Base-by-base conservation (phyloP, 202 grass and related monocot species). In the Thinopyrum obtusiflorum region DNA sequence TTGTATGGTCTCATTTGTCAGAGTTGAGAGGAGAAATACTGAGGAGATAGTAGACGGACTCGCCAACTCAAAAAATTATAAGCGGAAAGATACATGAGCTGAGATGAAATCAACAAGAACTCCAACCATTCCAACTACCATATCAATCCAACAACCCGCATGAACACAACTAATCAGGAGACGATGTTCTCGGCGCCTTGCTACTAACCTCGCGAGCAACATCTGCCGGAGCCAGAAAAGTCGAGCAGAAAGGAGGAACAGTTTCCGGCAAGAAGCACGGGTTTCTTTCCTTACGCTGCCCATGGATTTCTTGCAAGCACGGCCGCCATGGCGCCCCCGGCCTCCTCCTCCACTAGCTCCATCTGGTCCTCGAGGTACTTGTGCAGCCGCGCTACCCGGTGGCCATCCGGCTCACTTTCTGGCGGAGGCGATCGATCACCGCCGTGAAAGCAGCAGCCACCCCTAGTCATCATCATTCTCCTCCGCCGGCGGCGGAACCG, bases 361-460 rank as follows among this genome's bases (percentile, higher is more conserved):
- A 88, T 63, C 89, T 91, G 89, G 64, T 91, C 89, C 70, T 88
- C 67, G 44, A 90, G 79, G 78, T 93, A 89, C 73, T 90, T 82
- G 37, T 80, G 73, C 79, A 93, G 84, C 39, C 87, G 68, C 74
- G 61, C 65, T 6, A 24, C 59, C 20, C 80, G 81, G 46, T 68
- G 84, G 23, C 57, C 68, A 25, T 20, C 80, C 55, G 27, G 78
- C 13, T 61, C 79, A 26, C 46, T 26, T 61, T 61, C 67, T 3
- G 5, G 20, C 9, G 9, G 7, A 17, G 4, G 5, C 44, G 11
- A 35, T 9, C 33, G 39, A 25, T 73, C 11, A 1, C 49, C 35
- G 17, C 4, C 70, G 20, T 33, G 33, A 6, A 37, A 73, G 32
- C 29, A 35, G 70, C 61, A 17, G 5, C 51, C 51, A 1, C 25